Conservation (phyloP, 2,329 filamentous ascomycete species). For the Hypoxylon sp. region DNA sequence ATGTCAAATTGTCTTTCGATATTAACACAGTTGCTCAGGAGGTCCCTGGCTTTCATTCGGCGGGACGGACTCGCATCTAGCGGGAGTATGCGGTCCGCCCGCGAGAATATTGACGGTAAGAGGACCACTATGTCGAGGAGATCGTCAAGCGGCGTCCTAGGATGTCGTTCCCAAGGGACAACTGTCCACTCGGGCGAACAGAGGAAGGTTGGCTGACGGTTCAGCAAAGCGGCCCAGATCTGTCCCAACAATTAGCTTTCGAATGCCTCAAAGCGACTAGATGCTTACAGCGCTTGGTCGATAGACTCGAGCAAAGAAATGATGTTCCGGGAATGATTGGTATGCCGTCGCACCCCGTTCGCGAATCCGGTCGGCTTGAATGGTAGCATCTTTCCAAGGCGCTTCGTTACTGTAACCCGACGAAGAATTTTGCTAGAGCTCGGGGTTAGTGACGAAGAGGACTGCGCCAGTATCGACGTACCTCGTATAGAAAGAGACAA, state of each 20-base stretch:
- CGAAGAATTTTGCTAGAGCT: conserved; percentile 62
- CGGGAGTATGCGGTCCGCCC: conserved; percentile 60
- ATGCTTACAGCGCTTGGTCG: conserved; percentile 66
- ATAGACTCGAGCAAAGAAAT: conserved; percentile 70
- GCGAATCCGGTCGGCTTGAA: conserved; percentile 57
- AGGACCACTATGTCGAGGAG: conserved; percentile 67
- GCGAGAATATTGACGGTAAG: conserved; percentile 64
- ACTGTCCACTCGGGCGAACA: conserved; percentile 66
- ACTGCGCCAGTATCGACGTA: conserved; percentile 46
- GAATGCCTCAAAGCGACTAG: not conserved
- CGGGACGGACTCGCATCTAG: conserved; percentile 60
- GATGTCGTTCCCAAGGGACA: conserved; percentile 66
- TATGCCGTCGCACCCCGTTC: conserved; percentile 64
- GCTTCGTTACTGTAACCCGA: conserved; percentile 54
- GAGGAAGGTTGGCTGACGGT: conserved; percentile 66
- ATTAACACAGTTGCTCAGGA: conserved; percentile 63
- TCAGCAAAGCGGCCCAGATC: conserved; percentile 63
- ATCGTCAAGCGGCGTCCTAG: conserved; percentile 65
- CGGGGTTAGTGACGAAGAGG: conserved; percentile 28
- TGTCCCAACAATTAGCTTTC: conserved; percentile 39
- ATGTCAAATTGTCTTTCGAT: conserved; percentile 64
- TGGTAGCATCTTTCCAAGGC: conserved; percentile 57
- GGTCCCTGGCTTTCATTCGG: conserved; percentile 62
- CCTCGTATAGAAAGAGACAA: conserved; percentile 69
- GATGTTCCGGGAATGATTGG: conserved; percentile 67